Evolutionary conservation across 2,329 filamentous ascomycete species (phyloP).

Genomic region (Hymenoscyphus fraxineus): DNA sequence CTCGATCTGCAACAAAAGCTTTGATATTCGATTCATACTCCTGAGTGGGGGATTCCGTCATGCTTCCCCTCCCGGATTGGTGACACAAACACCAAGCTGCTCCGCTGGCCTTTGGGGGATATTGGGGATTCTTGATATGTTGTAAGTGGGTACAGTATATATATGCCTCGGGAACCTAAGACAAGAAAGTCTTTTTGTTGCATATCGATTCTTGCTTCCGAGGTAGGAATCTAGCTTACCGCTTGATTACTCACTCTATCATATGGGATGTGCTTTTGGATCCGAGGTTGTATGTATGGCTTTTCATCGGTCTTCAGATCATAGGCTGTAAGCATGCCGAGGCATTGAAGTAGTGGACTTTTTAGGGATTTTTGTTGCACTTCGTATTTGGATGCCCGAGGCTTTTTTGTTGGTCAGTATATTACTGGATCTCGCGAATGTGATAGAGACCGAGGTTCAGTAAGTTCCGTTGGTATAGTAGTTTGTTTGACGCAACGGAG

Average conservation of each 20-base stretch:
- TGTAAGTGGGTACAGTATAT: too few species aligned
- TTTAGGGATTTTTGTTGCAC: neutral
- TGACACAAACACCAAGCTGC: too few species aligned
- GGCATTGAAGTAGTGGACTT: neutral
- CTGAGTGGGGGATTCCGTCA: too few species aligned
- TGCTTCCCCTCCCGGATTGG: too few species aligned
- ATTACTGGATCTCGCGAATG: neutral
- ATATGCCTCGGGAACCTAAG: too few species aligned
- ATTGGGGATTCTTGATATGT: neutral
- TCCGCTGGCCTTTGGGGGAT: neutral
- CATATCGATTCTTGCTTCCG: neutral
- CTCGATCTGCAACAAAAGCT: too few species aligned
- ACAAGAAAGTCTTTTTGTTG: neutral
- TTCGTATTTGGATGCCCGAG: neutral
- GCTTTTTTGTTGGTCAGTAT: neutral
- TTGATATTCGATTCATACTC: neutral
- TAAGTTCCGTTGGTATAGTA: too few species aligned
- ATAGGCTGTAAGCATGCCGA: neutral
- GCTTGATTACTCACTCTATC: neutral
- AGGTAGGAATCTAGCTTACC: neutral
- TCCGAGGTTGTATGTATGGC: neutral
- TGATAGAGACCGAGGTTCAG: neutral
- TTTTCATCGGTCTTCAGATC: neutral
- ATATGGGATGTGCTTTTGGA: neutral
- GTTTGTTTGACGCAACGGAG: too few species aligned